Evolutionary conservation across 176 grass and related monocot species (phyloP).

Genomic region (Ensete ventricosum): DNA sequence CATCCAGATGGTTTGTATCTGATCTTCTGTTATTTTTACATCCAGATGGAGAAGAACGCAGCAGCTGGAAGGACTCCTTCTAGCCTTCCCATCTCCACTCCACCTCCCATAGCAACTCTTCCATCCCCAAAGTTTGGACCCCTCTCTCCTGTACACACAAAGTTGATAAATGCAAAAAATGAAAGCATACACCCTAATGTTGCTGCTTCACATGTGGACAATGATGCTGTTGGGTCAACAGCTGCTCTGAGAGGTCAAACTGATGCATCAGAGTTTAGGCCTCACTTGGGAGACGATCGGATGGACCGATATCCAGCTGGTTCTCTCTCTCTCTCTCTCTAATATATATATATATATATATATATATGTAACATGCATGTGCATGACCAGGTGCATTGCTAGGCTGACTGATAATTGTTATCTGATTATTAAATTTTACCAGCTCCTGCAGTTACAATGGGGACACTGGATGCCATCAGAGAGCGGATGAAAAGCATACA

Average conservation of each 20-base stretch:
- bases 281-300: slow-evolving; percentile 38
- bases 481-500: slow-evolving; percentile 99
- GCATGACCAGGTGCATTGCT: neutral
- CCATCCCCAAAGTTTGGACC: slow-evolving; percentile 85
- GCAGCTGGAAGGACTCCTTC: slow-evolving; percentile 78
- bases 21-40: slow-evolving; percentile 10
- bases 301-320: slow-evolving; percentile 51
- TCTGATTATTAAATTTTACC: neutral
- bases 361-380: neutral
- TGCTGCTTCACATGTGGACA: slow-evolving; percentile 24
- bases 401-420: neutral
- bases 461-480: slow-evolving; percentile 53
- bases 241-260: slow-evolving; percentile 39
- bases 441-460: slow-evolving; percentile 21
- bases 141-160: slow-evolving; percentile 76
- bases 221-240: slow-evolving; percentile 27
- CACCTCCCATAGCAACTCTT: slow-evolving; percentile 80
- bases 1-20: slow-evolving; percentile 47
- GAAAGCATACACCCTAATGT: slow-evolving; percentile 18
- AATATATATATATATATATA: neutral
- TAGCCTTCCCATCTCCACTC: slow-evolving; percentile 77
- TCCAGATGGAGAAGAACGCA: slow-evolving; percentile 95
- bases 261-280: slow-evolving; percentile 30
- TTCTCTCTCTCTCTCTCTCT: slow-evolving; percentile 30
- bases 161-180: slow-evolving; percentile 45